phyloP scores from a whole-genome alignment of 2,329 filamentous ascomycete species.

The Calonectria henricotiae region DNA sequence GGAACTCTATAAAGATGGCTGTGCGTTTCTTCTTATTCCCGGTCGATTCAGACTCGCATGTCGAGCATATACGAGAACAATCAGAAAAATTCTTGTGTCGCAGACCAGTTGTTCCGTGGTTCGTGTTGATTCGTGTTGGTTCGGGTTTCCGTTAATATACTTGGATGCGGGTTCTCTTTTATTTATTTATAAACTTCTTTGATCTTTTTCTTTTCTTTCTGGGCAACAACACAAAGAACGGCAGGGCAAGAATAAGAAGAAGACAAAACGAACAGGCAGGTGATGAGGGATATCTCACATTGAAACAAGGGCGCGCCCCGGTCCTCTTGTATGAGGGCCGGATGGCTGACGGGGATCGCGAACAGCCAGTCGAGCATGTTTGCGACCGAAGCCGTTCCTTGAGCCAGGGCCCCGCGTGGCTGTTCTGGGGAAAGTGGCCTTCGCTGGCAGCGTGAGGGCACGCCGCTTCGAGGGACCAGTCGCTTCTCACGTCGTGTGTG shows the following conservation, averaged over 20 bases:
- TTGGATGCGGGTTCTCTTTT: not conserved
- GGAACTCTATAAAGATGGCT: not conserved
- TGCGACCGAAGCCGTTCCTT: constrained; percentile 51
- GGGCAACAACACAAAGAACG: constrained; percentile 24
- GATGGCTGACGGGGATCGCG: constrained; percentile 43
- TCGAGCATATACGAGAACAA: not conserved
- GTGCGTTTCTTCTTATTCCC: not conserved
- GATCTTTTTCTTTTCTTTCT: not conserved
- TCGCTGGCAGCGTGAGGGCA: constrained; percentile 34
- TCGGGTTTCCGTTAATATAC: constrained; percentile 8
- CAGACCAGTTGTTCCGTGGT: not conserved
- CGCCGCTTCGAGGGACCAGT: constrained; percentile 42
- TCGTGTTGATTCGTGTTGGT: not conserved
- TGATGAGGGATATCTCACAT: constrained; percentile 37
- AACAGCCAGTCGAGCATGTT: constrained; percentile 48
- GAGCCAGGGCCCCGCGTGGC: constrained; percentile 36
- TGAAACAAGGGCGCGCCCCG: constrained; percentile 32
- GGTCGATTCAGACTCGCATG: not conserved
- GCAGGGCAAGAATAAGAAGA: constrained; percentile 22
- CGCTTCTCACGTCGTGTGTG: constrained; percentile 25
- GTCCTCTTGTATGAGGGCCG: constrained; percentile 46
- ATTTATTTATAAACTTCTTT: constrained; percentile 21
- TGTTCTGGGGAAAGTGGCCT: constrained; percentile 51
- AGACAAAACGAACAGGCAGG: constrained; percentile 18
- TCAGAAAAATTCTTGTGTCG: not conserved